phyloP scores from a whole-genome alignment of 257 asterid genomes.

The Thymus quinquecostatus region DNA sequence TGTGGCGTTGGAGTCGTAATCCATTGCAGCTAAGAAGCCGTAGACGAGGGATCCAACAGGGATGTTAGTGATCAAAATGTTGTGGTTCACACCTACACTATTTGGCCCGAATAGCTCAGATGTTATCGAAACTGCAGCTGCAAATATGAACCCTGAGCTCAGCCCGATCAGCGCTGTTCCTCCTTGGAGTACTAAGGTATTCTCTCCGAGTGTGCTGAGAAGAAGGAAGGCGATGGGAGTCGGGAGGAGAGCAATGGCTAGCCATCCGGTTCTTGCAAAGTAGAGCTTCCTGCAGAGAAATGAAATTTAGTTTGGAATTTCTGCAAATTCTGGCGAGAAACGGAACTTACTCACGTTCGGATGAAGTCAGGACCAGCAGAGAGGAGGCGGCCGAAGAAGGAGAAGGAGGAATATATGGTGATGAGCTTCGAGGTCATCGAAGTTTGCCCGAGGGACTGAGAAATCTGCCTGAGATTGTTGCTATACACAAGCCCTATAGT shows the following conservation, averaged over 20 bases:
- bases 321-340: neutral
- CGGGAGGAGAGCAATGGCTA: slow-evolving; percentile 69
- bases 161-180: slow-evolving; percentile 87
- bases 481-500: slow-evolving; percentile 91
- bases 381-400: slow-evolving; percentile 94
- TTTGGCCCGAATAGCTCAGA: slow-evolving; percentile 89
- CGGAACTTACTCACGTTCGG: slow-evolving; percentile 55
- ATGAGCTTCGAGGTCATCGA: slow-evolving; percentile 61
- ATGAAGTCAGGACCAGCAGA: slow-evolving; percentile 84
- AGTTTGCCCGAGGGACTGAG: slow-evolving; percentile 77
- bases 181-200: slow-evolving; percentile 45
- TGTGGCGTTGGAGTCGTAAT: slow-evolving; percentile 58
- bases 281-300: slow-evolving; percentile 57
- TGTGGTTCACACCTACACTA: slow-evolving; percentile 84
- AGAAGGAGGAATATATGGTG: slow-evolving; percentile 75
- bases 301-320: neutral
- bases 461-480: slow-evolving; percentile 89
- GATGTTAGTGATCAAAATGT: slow-evolving; percentile 83
- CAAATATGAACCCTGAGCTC: slow-evolving; percentile 91
- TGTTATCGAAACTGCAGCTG: slow-evolving; percentile 88
- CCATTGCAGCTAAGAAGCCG: slow-evolving; percentile 76
- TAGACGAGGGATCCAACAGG: slow-evolving; percentile 84
- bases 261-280: slow-evolving; percentile 91
- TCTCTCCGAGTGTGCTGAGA: slow-evolving; percentile 52
- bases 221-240: slow-evolving; percentile 69